Conservation (phyloP, 1,284 basidiomycete species). For the Malassezia pachydermatis region DNA sequence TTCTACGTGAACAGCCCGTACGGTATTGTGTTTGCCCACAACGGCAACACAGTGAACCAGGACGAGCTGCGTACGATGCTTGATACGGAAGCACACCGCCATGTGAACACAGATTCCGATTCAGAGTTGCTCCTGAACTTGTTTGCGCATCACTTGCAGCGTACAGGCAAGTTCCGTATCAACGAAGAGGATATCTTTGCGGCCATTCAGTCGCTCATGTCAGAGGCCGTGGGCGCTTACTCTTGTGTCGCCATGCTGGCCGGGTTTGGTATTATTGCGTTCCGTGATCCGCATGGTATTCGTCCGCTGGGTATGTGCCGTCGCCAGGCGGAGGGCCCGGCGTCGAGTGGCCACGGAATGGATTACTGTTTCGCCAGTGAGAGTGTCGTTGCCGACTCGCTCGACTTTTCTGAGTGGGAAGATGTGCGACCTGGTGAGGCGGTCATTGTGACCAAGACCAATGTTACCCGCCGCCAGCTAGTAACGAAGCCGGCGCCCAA, state of each 20-base stretch:
- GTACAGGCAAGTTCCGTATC: slow-evolving; percentile 98
- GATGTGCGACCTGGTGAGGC: slow-evolving; percentile 91
- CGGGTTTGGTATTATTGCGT: slow-evolving; percentile 95
- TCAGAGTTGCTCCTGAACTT: slow-evolving; percentile 95
- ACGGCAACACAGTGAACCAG: slow-evolving; percentile 97
- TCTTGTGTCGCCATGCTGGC: slow-evolving; percentile 97
- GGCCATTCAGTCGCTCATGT: slow-evolving; percentile 80
- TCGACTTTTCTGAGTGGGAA: slow-evolving; percentile 81
- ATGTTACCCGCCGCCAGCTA: slow-evolving; percentile 37
- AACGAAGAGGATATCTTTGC: slow-evolving; percentile 99
- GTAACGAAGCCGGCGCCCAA: slow-evolving; percentile 24
- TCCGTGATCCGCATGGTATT: slow-evolving; percentile 98
- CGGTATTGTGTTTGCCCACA: slow-evolving; percentile 96
- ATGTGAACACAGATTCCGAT: slow-evolving; percentile 98
- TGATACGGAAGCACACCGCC: slow-evolving; percentile 90
- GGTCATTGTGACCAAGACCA: slow-evolving; percentile 68
- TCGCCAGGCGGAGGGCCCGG: slow-evolving; percentile 23
- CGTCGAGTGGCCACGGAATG: slow-evolving; percentile 28
- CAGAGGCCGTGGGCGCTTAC: slow-evolving; percentile 80
- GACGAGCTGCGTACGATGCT: slow-evolving; percentile 73
- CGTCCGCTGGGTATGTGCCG: slow-evolving; percentile 58
- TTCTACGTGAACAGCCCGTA: slow-evolving; percentile 99
- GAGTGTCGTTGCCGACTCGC: slow-evolving; percentile 87
- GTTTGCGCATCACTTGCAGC: slow-evolving; percentile 92
- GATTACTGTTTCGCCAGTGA: slow-evolving; percentile 92